Evolutionary conservation across 352 stramenopile genomes (phyloP).

Genomic region (Globisporangium megalacanthum): DNA sequence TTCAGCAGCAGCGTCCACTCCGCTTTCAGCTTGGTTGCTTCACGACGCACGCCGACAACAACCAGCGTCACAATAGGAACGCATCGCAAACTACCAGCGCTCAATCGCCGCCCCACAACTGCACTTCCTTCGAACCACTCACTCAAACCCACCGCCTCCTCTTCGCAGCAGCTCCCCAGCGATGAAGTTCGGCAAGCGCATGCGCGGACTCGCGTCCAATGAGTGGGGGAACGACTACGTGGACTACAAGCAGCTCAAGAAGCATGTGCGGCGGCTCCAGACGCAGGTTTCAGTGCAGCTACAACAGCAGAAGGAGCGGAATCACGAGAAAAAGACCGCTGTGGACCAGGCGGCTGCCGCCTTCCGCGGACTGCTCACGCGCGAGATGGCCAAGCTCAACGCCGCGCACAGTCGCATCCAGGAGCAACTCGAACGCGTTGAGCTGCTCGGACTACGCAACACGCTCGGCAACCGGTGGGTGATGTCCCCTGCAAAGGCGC

Average conservation of each 20-base stretch:
- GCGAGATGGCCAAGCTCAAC: slow-evolving; percentile 63
- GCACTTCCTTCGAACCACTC: no score
- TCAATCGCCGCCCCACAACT: no score
- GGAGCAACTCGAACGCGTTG: slow-evolving; percentile 30
- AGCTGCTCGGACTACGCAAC: slow-evolving; percentile 33
- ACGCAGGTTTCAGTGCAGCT: no score
- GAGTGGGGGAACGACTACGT: slow-evolving; percentile 68
- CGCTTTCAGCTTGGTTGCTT: no score
- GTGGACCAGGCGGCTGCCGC: not conserved
- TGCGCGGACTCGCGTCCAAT: slow-evolving; percentile 52
- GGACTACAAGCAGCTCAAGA: slow-evolving; percentile 81
- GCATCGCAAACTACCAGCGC: no score
- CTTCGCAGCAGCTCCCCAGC: slow-evolving; percentile 4
- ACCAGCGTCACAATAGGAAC: no score
- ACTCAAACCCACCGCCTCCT: not conserved
- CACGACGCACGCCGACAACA: no score
- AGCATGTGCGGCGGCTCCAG: slow-evolving; percentile 40
- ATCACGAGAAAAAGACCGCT: not conserved
- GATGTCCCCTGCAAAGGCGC: slow-evolving; percentile 40
- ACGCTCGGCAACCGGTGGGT: slow-evolving; percentile 55
- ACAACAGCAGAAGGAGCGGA: not conserved
- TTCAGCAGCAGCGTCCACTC: no score
- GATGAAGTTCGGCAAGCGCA: slow-evolving; percentile 86
- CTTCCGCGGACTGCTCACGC: slow-evolving; percentile 29
- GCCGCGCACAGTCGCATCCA: slow-evolving; percentile 47